Base-by-base conservation (phyloP, 2,329 filamentous ascomycete species). In the Pseudonectria buxi region DNA sequence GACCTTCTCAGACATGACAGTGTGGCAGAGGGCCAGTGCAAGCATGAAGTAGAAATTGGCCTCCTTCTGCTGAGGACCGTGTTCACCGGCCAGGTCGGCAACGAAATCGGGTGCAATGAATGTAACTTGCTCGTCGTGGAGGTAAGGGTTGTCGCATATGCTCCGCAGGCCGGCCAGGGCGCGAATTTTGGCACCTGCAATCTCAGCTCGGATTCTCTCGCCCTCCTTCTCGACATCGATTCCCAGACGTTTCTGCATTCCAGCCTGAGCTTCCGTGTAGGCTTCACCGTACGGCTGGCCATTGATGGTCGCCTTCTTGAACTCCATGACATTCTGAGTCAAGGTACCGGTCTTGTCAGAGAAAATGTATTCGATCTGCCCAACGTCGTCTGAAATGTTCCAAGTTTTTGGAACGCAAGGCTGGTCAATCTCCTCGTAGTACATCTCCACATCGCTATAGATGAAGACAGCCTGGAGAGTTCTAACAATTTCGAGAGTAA, bases 311-410 rank as follows among this genome's bases (percentile, higher is more conserved):
- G 84, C 88, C 63, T 98, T 98, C 63, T 96, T 98, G 76, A 96
- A 98, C 60, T 98, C 94, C 92, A 98, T 96, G 70, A 89, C 83
- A 56, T 96, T 96, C 64, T 92, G 94, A 6, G 90, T 96, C 49
- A 96, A 68, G 2, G 90, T 96, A 16, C 90, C 90, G 1, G 90
- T 96, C 69, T 96, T 96, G 68, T 96, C 90, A 1, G 89, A 95
- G 62, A 98, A 98, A 48, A 98, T 95, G 67, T 96, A 98, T 63
- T 96, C 92, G 44, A 98, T 95, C 63, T 98, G 92, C 10, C 92
- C 92, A 30, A 98, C 72, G 53, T 98, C 94, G 56, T 98, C 92
- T 1, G 90, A 96, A 33, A 98, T 96, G 57, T 96, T 98, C 92
- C 92, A 98, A 0, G 89, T 88, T 56, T 96, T 96, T 5, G 94